Evolutionary conservation across 1,284 basidiomycete species (phyloP), one percentile per base, ranked within the genome.

Genomic region (Porogramme epimiltina): DNA sequence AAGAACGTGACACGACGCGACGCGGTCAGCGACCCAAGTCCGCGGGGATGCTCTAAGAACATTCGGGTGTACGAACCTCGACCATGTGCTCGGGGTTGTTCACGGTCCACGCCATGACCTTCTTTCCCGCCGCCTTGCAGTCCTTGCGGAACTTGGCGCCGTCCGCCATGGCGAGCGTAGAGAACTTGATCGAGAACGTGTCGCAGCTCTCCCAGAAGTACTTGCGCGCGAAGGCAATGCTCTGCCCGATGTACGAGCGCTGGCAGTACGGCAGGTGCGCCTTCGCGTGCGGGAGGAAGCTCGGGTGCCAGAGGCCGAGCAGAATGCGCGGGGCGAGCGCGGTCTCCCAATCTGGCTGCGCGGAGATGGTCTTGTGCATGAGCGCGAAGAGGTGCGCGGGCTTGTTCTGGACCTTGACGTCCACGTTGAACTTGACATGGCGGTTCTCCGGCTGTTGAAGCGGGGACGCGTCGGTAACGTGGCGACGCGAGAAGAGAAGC

Each of bases 71-170:
- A 72, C 80, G 46, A 18, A 84, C 89, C 81, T 98, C 92, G 76
- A 96, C 90, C 96, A 99, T 98, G 68, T 96, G 89, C 56, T 87
- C 84, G 11, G 87, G 84, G 45, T 89, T 81, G 68, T 98, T 99
- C 26, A 98, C 95, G 0, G 96, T 99, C 97, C 97, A 99, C 8
- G 95, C 93, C 82, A 95, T 88, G 44, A 98, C 64, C 62, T 82
- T 81, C 80, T 99, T 99, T 18, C 89, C 89, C 0, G 83, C 85
- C 11, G 67, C 74, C 66, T 85, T 85, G 70, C 93, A 95, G 58
- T 95, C 89, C 45, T 77, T 73, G 49, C 89, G 77, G 74, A 98
- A 98, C 85, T 70, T 83, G 55, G 79, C 74, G 4, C 88, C 88
- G 56, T 95, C 93, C 3, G 74, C 68, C 3, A 85, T 85, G 10